These are phyloP conservation scores for Areca catechu DNA, from an alignment of 176 grass and related monocot species.

Conservation along the genomic window DNA sequence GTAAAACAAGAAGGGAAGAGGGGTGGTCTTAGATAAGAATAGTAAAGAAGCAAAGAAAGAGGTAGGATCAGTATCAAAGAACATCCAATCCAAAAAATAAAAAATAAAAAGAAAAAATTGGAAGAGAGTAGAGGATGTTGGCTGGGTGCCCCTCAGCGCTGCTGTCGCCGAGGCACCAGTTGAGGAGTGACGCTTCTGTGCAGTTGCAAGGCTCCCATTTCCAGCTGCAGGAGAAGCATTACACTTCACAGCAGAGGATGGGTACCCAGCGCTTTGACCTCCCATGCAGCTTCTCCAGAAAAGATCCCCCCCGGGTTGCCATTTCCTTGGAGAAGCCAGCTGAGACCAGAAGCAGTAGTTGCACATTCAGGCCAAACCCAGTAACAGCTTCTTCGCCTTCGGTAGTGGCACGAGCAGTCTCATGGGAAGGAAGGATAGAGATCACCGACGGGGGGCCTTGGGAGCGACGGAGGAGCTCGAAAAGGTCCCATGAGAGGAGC, in stretches of 20 bases:
- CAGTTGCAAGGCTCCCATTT: constrained; percentile 20
- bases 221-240: constrained; percentile 11
- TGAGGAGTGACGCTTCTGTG: constrained; percentile 36
- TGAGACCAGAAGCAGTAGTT: constrained; percentile 34
- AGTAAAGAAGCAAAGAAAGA: no score
- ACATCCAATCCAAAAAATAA: no score
- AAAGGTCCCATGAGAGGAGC: constrained; percentile 57
- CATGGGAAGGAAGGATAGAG: constrained; percentile 41
- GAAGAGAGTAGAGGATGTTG: constrained; percentile 71
- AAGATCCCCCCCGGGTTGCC: constrained; percentile 18
- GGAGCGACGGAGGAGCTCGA: constrained; percentile 35
- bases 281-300: constrained; percentile 74
- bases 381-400: constrained; percentile 11
- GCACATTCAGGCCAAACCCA: constrained; percentile 49
- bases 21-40: no score
- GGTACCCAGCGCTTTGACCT: constrained; percentile 80
- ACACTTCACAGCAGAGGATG: constrained; percentile 28
- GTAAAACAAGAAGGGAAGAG: no score
- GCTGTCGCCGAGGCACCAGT: constrained; percentile 69
- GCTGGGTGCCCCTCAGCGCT: constrained; percentile 60
- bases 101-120: background rate
- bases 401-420: constrained; percentile 36
- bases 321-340: constrained; percentile 29
- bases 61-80: no score
- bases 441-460: constrained; percentile 11